phyloP scores from a whole-genome alignment of 2,329 filamentous ascomycete genomes.

The Alternaria novae-zelandiae region DNA sequence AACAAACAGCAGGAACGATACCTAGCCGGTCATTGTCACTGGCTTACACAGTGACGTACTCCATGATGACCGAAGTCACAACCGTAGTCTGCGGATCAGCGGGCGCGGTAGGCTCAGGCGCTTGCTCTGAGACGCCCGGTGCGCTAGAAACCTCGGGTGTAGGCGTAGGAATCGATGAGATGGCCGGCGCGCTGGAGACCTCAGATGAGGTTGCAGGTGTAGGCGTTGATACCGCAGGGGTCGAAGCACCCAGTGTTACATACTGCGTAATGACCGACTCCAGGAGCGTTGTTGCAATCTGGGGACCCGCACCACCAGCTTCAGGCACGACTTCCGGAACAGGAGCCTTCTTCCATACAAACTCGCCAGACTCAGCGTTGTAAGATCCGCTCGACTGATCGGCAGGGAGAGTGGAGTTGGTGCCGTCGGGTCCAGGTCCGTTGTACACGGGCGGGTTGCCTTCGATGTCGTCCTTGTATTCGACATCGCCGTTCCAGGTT shows the following conservation, averaged over 20 bases:
- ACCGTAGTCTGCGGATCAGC: conserved; percentile 16
- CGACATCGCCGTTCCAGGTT: conserved; percentile 26
- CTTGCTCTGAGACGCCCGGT: neutral
- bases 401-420: conserved; percentile 19
- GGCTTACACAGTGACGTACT: conserved; percentile 21
- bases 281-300: neutral
- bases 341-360: conserved; percentile 24
- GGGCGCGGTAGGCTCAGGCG: conserved; percentile 1
- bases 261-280: conserved; percentile 14
- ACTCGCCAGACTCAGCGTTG: conserved; percentile 16
- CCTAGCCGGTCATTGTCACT: too few relatives aligned
- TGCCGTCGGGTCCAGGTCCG: conserved; percentile 21
- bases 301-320: neutral
- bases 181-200: neutral
- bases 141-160: neutral
- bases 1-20: neutral
- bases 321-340: conserved; percentile 6
- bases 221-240: neutral
- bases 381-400: conserved; percentile 16
- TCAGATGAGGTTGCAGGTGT: neutral
- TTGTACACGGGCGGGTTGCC: conserved; percentile 34
- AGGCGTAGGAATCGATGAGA: neutral
- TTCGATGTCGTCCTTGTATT: conserved; percentile 33
- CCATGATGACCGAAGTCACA: conserved; percentile 21
- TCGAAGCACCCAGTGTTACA: conserved; percentile 7